These are phyloP conservation scores for Blastobotrys arbuscula DNA, from an alignment of 1,139 yeast genomes.

Conservation along the genomic window DNA sequence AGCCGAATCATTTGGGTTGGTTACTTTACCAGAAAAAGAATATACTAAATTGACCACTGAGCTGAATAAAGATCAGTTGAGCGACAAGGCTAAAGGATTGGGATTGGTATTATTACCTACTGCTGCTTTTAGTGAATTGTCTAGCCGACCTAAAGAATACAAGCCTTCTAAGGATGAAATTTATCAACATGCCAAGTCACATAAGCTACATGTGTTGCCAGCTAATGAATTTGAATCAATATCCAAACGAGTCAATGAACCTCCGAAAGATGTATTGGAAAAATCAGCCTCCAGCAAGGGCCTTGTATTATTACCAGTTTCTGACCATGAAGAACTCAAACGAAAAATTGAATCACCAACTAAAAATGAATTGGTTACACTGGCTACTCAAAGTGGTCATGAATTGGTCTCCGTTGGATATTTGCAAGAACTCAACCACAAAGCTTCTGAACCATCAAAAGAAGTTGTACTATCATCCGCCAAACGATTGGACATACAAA, in stretches of 20 bases:
- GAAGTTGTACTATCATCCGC: constrained; percentile 21
- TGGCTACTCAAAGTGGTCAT: constrained; percentile 24
- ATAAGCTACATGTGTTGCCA: constrained; percentile 25
- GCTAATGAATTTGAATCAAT: constrained; percentile 24
- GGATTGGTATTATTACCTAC: constrained; percentile 26
- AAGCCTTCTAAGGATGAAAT: constrained; percentile 25
- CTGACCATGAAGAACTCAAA: constrained; percentile 27
- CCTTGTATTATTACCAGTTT: constrained; percentile 31
- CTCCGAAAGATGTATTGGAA: constrained; percentile 17
- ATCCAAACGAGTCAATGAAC: constrained; percentile 15
- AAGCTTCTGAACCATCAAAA: constrained; percentile 23
- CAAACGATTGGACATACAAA: constrained; percentile 14
- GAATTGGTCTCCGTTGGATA: constrained; percentile 25
- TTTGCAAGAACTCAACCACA: constrained; percentile 26
- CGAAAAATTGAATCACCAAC: constrained; percentile 25
- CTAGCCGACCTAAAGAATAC: constrained; percentile 26
- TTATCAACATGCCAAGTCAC: constrained; percentile 21
- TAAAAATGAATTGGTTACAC: constrained; percentile 21
- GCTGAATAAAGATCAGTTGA: constrained; percentile 22
- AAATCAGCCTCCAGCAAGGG: constrained; percentile 26
- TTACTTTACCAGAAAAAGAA: constrained; percentile 21
- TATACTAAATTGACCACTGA: constrained; percentile 18
- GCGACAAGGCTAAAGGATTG: constrained; percentile 15
- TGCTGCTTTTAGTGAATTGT: constrained; percentile 25
- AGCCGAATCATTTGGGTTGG: constrained; percentile 23